Conservation (phyloP, 345 rosid genomes). For the Bruguiera sexangula region DNA sequence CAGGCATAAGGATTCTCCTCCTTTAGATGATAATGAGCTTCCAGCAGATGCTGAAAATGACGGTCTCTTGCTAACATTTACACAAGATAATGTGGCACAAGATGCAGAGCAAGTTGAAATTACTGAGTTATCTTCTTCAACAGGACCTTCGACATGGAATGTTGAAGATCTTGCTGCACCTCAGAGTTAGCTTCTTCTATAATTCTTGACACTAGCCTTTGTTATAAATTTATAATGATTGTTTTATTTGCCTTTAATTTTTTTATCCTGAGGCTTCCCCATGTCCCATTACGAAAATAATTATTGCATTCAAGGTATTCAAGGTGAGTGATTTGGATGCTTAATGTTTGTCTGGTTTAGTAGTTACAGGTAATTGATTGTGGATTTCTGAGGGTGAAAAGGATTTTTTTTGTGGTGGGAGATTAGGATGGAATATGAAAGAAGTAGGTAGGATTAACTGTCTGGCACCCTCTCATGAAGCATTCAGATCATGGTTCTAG, state of each 20-base stretch:
- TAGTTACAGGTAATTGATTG: neutral
- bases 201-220: slow-evolving; percentile 12
- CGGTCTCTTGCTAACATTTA: slow-evolving; percentile 20
- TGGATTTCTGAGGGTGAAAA: neutral
- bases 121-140: slow-evolving; percentile 37
- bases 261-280: too few relatives aligned
- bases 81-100: slow-evolving; percentile 33
- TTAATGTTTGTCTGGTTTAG: neutral
- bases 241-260: too few relatives aligned
- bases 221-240: too few relatives aligned
- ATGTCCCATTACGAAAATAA: too few relatives aligned
- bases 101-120: slow-evolving; percentile 27
- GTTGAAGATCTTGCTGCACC: slow-evolving; percentile 67
- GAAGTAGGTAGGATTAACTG: neutral
- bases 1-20: slow-evolving; percentile 48
- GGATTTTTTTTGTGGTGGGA: neutral
- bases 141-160: slow-evolving; percentile 44
- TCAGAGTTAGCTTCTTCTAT: slow-evolving; percentile 40
- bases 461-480: neutral
- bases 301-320: too few relatives aligned
- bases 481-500: neutral
- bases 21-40: slow-evolving; percentile 34
- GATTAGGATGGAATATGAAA: neutral
- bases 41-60: slow-evolving; percentile 41
- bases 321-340: neutral